Evolutionary conservation across 1,139 yeast species (phyloP), one percentile per base, ranked within the genome.

Genomic region (Geotrichum aggregatum): DNA sequence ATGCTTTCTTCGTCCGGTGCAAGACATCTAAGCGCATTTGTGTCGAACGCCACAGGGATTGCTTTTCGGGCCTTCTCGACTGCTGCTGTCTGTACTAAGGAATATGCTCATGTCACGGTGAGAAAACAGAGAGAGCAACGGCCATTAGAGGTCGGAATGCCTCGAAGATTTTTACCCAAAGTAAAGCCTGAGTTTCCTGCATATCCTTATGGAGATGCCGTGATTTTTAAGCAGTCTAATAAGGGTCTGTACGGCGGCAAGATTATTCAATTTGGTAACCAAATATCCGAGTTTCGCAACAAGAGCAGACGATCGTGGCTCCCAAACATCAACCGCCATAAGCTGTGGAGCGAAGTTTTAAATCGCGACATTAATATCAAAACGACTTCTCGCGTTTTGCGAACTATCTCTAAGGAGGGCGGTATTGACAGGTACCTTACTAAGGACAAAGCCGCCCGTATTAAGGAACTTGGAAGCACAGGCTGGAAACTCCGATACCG

Each of bases 401-500:
- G 84, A 63, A 89, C 97, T 1, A 84, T 92, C 58, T 83, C 87
- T 54, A 87, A 82, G 62, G 98, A 91, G 69, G 98, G 98, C 58
- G 98, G 98, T 13, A 75, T 92, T 57, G 98, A 92, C 66, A 82
- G 83, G 61, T 92, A 92, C 66, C 71, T 92, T 57, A 78, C 82
- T 53, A 92, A 92, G 71, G 95, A 88, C 57, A 87, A 85, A 61
- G 76, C 95, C 10, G 95, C 95, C 2, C 78, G 98, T 71, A 76
- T 87, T 59, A 92, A 92, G 73, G 95, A 94, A 65, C 74, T 92
- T 64, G 98, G 98, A 0, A 84, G 91, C 54, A 76, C 79, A 54
- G 98, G 97, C 30, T 92, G 98, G 98, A 79, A 78, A 63, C 75
- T 92, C 62, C 83, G 92, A 65, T 89, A 84, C 69, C 78, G 81